A percentile compares a stretch with the other conserved stretches of the same genome.
Conservation (phyloP, 495 filamentous ascomycete species). For the Hyaloscypha bicolor region DNA sequence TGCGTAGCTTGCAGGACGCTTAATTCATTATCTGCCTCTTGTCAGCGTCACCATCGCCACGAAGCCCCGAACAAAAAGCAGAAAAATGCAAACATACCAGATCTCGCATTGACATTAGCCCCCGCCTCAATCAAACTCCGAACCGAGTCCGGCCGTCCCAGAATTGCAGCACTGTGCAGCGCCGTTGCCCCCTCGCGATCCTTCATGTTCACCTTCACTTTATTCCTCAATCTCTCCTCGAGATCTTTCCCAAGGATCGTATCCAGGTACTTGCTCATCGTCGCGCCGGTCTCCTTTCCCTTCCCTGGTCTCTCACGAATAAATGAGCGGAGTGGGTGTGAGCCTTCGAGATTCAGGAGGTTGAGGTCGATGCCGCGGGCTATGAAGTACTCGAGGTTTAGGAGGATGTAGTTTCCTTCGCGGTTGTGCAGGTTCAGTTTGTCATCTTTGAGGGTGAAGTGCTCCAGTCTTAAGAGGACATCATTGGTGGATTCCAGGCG, state of each 20-base stretch:
- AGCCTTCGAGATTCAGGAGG: conserved; percentile 21
- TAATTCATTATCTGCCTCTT: conserved; percentile 12
- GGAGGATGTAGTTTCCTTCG: conserved; percentile 12
- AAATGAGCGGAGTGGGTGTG: conserved; percentile 21
- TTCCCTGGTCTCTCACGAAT: conserved; percentile 14
- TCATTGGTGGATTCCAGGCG: conserved; percentile 14
- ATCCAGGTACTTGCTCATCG: conserved; percentile 31
- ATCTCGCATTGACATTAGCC: conserved; percentile 28
- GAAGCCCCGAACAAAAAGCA: not conserved
- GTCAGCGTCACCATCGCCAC: not conserved
- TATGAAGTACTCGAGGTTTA: conserved; percentile 16
- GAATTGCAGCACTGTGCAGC: conserved; percentile 23
- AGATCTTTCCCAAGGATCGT: conserved; percentile 23
- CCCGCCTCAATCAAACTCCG: conserved; percentile 30
- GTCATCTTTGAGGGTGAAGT: conserved; percentile 5
- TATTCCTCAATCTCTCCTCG: conserved; percentile 8
- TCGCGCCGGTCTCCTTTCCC: conserved; percentile 26
- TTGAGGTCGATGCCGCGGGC: conserved; percentile 24
- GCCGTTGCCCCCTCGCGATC: conserved; percentile 25
- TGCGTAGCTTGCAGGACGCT: conserved; percentile 25
- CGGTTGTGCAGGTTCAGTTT: conserved; percentile 13
- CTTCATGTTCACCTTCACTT: conserved; percentile 27
- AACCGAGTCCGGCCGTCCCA: conserved; percentile 22
- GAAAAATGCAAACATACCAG: conserved; percentile 8
- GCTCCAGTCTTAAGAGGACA: not conserved